phyloP scores from a whole-genome alignment of 2,329 filamentous ascomycete species.

The Apiospora marii region DNA sequence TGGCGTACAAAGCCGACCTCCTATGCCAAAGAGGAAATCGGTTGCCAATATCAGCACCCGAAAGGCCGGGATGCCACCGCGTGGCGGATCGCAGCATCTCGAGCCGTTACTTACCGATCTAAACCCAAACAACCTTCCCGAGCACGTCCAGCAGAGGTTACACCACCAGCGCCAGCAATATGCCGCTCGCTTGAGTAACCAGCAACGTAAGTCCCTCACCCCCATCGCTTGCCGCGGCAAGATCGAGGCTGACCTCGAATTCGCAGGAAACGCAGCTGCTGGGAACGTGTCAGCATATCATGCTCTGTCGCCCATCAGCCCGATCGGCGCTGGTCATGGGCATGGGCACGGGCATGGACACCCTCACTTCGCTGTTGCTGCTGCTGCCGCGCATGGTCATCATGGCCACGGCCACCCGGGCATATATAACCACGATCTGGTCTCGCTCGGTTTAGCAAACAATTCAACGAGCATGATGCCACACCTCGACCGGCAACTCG shows the following conservation, averaged over 20 bases:
- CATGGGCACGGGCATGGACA: conserved; percentile 34
- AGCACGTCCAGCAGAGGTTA: conserved; percentile 46
- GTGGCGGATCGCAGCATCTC: conserved; percentile 46
- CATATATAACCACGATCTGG: conserved; percentile 61
- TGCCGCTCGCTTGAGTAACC: conserved; percentile 49
- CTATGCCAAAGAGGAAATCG: conserved; percentile 48
- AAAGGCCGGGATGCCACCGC: conserved; percentile 47
- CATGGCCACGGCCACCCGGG: conserved; percentile 41
- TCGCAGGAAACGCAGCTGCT: conserved; percentile 23
- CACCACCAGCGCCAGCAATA: conserved; percentile 47
- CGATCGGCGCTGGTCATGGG: conserved; percentile 46
- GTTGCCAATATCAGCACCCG: conserved; percentile 37
- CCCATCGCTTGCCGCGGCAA: conserved; percentile 30
- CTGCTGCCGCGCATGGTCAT: conserved; percentile 6
- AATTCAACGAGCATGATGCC: conserved; percentile 63
- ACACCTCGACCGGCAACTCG: conserved; percentile 77
- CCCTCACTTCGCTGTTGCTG: conserved; percentile 23
- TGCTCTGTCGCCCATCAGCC: conserved; percentile 61
- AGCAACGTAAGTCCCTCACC: conserved; percentile 50
- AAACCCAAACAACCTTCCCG: conserved; percentile 38
- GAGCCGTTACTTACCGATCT: conserved; percentile 51
- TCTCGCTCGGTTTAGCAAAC: conserved; percentile 60
- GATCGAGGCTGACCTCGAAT: not conserved
- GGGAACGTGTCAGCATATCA: conserved; percentile 47
- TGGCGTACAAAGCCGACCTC: conserved; percentile 36